Evolutionary conservation across 139 green algal genomes (phyloP).

Genomic region (Chlamydomonas incerta): DNA sequence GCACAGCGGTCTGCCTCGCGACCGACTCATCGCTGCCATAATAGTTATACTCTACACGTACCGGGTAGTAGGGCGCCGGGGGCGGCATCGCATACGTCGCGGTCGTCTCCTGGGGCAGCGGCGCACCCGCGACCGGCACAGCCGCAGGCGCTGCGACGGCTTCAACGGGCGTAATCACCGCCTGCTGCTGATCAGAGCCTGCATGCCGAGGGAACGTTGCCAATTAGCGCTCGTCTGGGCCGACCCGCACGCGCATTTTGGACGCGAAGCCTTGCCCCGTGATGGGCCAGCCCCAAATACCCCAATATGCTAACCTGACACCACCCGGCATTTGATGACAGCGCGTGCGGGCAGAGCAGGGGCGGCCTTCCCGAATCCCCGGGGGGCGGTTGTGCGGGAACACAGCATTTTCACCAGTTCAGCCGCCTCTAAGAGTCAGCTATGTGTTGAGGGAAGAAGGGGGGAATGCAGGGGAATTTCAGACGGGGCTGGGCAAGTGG

Average conservation of each 20-base stretch:
- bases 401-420: too few species aligned
- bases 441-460: too few species aligned
- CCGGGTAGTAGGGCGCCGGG: slow-evolving; percentile 15
- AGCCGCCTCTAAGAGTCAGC: too few species aligned
- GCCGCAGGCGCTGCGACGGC: not conserved
- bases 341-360: not conserved
- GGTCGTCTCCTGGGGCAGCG: slow-evolving; percentile 8
- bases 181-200: slow-evolving; percentile 13
- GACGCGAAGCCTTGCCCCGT: too few species aligned
- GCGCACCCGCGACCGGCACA: not conserved
- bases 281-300: not conserved
- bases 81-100: slow-evolving; percentile 12
- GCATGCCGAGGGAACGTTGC: not conserved
- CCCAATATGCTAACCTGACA: not conserved
- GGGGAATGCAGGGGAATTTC: too few species aligned
- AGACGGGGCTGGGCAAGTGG: too few species aligned
- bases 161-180: not conserved
- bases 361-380: not conserved
- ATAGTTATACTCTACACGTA: not conserved
- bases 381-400: too few species aligned
- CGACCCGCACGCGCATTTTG: too few species aligned
- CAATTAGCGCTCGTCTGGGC: too few species aligned
- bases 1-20: too few species aligned
- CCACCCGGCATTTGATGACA: not conserved
- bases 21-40: not conserved